Evolutionary conservation across 2,329 filamentous ascomycete genomes (phyloP), one percentile per base, ranked within the genome.

Genomic region (Alternaria solani): DNA sequence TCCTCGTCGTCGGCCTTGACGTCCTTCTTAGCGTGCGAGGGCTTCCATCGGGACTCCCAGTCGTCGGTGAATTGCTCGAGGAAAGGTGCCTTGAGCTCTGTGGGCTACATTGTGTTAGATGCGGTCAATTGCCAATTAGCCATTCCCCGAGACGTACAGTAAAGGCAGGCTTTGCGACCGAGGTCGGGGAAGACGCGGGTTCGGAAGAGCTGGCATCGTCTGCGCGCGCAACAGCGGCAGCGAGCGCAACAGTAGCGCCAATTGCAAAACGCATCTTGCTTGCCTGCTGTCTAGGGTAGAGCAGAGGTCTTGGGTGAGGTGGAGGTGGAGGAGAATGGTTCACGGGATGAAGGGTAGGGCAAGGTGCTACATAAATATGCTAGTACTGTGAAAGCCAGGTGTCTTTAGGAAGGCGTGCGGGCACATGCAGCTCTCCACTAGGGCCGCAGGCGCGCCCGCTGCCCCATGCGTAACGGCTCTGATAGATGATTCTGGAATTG

Each of bases 41-140:
- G 88, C 83, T 94, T 93, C 95, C 95, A 99, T 83, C 94, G 87
- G 68, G 87, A 84, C 71, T 97, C 91, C 94, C 94, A 98, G 82
- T 92, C 94, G 72, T 96, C 91, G 82, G 92, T 96, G 85, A 99
- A 99, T 82, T 99, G 95, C 85, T 99, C 95, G 67, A 98, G 84
- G 88, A 99, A 99, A 62, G 93, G 92, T 70, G 90, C 95, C 84
- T 97, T 95, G 75, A 98, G 80, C 65, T 84, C 87, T 68, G 93
- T 92, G 61, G 95, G 94, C 94, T 99, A 76, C n/a, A 12, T 9
- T 20, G 16, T 47, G 66, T 77, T 59, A 76, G 71, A 23, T 18
- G 20, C 39, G 3, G 25, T 8, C 55, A n/a, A 18, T 41, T 23
- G 18, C 2, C n/a, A 12, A 23, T 12, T 23, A 18, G 38, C 5